Evolutionary conservation across 1,139 yeast genomes (phyloP).

Genomic region (Yamadazyma diddensiae): DNA sequence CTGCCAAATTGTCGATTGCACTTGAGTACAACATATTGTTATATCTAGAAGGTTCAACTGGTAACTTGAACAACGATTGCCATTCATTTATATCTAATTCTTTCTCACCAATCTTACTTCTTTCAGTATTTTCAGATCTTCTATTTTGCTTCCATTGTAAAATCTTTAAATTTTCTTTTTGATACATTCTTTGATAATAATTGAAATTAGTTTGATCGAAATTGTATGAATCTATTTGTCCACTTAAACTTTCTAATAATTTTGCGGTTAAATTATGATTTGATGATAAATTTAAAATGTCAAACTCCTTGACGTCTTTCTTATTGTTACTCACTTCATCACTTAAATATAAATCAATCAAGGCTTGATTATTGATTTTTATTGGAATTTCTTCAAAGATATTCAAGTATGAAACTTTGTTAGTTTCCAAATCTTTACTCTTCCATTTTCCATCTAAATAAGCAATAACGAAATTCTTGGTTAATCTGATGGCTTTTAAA

Average conservation of each 20-base stretch:
- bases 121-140: conserved; percentile 63
- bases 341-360: conserved; percentile 40
- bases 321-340: conserved; percentile 7
- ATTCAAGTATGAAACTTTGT: conserved; percentile 63
- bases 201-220: conserved; percentile 81
- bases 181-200: conserved; percentile 75
- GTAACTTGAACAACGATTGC: conserved; percentile 65
- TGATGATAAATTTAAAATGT: conserved; percentile 41
- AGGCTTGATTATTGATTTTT: conserved; percentile 53
- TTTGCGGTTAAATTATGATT: conserved; percentile 47
- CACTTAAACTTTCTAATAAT: conserved; percentile 65
- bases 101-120: conserved; percentile 56
- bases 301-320: conserved; percentile 27
- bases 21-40: conserved; percentile 71
- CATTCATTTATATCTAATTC: conserved; percentile 62
- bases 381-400: conserved; percentile 74
- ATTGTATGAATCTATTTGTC: conserved; percentile 74
- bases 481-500: conserved; percentile 68
- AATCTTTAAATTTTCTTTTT: conserved; percentile 69
- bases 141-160: conserved; percentile 75
- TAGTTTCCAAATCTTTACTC: conserved; percentile 59
- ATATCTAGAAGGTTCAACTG: conserved; percentile 73
- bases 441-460: conserved; percentile 62
- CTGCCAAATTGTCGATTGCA: conserved; percentile 67
- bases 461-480: conserved; percentile 57